Conservation (phyloP, 2,329 filamentous ascomycete species). For the Ophiostoma australiae region DNA sequence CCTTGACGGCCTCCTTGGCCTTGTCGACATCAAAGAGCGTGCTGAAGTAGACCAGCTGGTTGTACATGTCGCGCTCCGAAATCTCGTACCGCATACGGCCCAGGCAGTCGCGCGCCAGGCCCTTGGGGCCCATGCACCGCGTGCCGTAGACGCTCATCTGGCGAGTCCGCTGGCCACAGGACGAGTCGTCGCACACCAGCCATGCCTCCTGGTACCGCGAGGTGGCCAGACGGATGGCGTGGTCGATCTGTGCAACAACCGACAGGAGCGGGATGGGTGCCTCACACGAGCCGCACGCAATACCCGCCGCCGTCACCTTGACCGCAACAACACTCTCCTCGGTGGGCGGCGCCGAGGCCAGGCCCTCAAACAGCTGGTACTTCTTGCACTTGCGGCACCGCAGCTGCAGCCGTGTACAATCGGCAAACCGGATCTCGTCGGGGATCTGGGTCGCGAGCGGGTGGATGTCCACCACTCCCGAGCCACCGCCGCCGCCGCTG, state of each 20-base stretch:
- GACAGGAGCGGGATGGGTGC: conserved; percentile 63
- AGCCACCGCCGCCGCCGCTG: conserved; percentile 43
- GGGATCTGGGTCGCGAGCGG: conserved; percentile 92
- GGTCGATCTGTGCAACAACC: conserved; percentile 81
- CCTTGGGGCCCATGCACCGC: conserved; percentile 80
- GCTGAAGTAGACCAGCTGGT: conserved; percentile 85
- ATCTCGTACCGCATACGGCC: conserved; percentile 88
- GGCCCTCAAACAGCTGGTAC: conserved; percentile 68
- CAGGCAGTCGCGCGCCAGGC: conserved; percentile 75
- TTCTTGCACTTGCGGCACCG: conserved; percentile 77
- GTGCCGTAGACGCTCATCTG: conserved; percentile 92
- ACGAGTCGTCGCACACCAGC: conserved; percentile 83
- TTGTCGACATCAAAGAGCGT: conserved; percentile 86
- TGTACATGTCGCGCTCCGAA: conserved; percentile 85
- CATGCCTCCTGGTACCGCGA: conserved; percentile 87
- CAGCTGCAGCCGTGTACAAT: conserved; percentile 70
- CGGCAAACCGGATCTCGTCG: conserved; percentile 81
- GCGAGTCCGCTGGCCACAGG: conserved; percentile 79
- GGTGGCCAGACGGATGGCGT: conserved; percentile 71
- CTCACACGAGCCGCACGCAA: conserved; percentile 68
- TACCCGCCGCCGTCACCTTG: conserved; percentile 65
- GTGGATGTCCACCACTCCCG: conserved; percentile 64
- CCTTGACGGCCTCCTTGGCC: conserved; percentile 43
- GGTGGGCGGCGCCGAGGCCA: conserved; percentile 36
- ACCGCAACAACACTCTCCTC: neutral